Conservation (phyloP, 129 eudicot species). For the Ambrosia trifida region DNA sequence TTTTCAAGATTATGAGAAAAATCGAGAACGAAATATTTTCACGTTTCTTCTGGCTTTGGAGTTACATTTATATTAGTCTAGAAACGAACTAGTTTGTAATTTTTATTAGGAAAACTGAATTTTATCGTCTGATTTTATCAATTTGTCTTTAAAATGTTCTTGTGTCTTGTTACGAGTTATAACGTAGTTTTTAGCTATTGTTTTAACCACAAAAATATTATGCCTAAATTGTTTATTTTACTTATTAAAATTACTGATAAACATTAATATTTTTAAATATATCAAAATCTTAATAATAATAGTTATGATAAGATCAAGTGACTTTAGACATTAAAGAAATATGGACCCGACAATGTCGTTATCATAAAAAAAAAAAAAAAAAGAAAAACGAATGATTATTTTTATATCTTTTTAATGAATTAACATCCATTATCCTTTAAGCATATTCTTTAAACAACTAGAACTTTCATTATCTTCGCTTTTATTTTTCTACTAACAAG, state of each 20-base stretch:
- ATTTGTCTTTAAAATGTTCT: too few species aligned
- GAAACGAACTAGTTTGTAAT: too few species aligned
- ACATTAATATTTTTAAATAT: not conserved
- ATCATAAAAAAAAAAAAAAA: conserved; percentile 5
- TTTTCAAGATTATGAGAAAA: too few species aligned
- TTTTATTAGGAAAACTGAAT: too few species aligned
- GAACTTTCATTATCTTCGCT: conserved; percentile 19
- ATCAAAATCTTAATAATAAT: not conserved
- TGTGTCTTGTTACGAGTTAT: not conserved
- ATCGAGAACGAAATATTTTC: too few species aligned
- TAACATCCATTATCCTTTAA: conserved; percentile 26
- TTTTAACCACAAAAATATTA: not conserved
- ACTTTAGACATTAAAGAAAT: conserved; percentile 12
- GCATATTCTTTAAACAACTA: conserved; percentile 29
- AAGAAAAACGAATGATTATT: not conserved
- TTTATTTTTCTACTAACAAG: conserved; percentile 24
- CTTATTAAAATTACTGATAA: too few species aligned
- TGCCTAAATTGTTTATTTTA: not conserved
- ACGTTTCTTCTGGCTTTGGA: too few species aligned
- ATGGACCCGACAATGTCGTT: conserved; percentile 17
- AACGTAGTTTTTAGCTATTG: not conserved
- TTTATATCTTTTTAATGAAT: not conserved
- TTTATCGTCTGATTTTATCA: too few species aligned
- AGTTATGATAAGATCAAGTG: conserved; percentile 12
- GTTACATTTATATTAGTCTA: too few species aligned